phyloP scores from a whole-genome alignment of 176 grass and related monocot species.

The Chrysopogon serrulatus region DNA sequence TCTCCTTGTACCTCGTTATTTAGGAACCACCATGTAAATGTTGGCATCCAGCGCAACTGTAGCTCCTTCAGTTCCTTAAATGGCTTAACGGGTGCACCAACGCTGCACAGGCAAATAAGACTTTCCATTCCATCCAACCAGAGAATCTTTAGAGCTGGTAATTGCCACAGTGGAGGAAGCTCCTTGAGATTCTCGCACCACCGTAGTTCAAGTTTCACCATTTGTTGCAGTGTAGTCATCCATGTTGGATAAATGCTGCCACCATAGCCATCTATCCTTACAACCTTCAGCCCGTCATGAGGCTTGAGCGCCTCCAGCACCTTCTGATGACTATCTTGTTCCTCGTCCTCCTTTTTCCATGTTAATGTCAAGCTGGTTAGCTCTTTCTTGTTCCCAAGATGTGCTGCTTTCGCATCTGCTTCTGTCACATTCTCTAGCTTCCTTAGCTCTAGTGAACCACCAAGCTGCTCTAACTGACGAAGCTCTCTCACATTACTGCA shows the following conservation, averaged over 20 bases:
- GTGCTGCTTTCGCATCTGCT: not conserved
- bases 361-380: not conserved
- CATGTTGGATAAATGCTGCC: not conserved
- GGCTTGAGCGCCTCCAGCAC: not conserved
- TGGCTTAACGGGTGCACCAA: not conserved
- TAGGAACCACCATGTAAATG: not conserved
- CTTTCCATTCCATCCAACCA: fast-evolving
- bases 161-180: not conserved
- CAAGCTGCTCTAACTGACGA: not conserved
- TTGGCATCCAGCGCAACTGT: fast-evolving
- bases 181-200: not conserved
- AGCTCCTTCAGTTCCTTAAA: not conserved
- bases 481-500: not conserved
- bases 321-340: too few species aligned
- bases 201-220: not conserved
- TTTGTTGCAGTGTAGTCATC: not conserved
- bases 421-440: not conserved
- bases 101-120: not conserved
- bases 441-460: not conserved
- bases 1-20: not conserved
- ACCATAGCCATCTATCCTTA: fast-evolving
- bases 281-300: not conserved
- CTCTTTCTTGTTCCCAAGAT: not conserved
- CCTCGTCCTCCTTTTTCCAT: not conserved
- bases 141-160: not conserved